Evolutionary conservation across 1,139 yeast species (phyloP).

Genomic region (Candida neerlandica): DNA sequence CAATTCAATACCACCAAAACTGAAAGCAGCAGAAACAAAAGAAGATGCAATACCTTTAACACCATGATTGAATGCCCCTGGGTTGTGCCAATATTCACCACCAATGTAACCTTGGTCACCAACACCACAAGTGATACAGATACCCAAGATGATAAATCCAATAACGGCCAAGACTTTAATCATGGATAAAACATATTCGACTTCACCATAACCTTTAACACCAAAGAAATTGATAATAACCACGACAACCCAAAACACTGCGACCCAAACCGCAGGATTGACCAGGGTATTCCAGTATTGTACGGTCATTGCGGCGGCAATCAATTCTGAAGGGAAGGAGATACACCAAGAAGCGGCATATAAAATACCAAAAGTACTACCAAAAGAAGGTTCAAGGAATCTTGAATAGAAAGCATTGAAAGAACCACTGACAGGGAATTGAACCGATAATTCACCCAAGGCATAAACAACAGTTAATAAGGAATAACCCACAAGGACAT

Average conservation of each 20-base stretch:
- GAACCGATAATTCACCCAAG: conserved; percentile 63
- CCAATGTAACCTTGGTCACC: conserved; percentile 47
- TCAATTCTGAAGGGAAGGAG: conserved; percentile 46
- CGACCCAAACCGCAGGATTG: conserved; percentile 49
- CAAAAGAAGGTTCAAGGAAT: conserved; percentile 66
- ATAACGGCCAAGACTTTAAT: conserved; percentile 46
- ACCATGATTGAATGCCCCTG: conserved; percentile 55
- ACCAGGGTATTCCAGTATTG: conserved; percentile 41
- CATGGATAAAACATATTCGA: conserved; percentile 42
- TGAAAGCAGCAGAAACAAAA: conserved; percentile 83
- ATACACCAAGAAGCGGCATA: conserved; percentile 47
- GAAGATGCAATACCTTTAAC: conserved; percentile 84
- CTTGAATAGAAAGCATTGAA: conserved; percentile 58
- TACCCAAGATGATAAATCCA: conserved; percentile 45
- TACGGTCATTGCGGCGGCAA: conserved; percentile 47
- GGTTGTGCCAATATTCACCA: conserved; percentile 41
- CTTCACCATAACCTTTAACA: conserved; percentile 51
- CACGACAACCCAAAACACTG: conserved; percentile 40
- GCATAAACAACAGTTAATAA: conserved; percentile 58
- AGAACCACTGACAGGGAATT: conserved; percentile 64
- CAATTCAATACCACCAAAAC: conserved; percentile 60
- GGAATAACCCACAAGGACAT: conserved; percentile 42
- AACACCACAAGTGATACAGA: conserved; percentile 45
- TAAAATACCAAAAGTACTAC: conserved; percentile 49
- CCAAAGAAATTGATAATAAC: conserved; percentile 44